phyloP scores from a whole-genome alignment of 495 filamentous ascomycete species.

The Aspergillus ellipticus region DNA sequence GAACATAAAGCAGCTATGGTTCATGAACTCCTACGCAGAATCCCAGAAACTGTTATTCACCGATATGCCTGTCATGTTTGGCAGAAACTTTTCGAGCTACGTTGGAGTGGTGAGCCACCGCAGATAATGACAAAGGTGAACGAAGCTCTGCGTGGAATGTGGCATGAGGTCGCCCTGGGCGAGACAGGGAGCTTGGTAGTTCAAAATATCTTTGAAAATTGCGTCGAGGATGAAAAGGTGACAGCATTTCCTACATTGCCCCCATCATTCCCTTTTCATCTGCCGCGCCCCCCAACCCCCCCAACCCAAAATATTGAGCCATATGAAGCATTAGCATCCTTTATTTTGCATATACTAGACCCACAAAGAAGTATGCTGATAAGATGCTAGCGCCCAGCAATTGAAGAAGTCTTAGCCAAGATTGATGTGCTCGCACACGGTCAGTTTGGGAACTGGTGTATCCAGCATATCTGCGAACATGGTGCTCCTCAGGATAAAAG shows the following conservation, averaged over 20 bases:
- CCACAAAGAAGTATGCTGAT: constrained; percentile 32
- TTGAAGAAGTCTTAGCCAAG: constrained; percentile 89
- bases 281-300: neutral
- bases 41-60: constrained; percentile 97
- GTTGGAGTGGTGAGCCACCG: constrained; percentile 90
- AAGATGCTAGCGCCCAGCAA: constrained; percentile 73
- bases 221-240: constrained; percentile 97
- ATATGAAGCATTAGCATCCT: neutral
- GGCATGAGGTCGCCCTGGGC: constrained; percentile 95
- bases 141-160: constrained; percentile 91
- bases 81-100: constrained; percentile 99
- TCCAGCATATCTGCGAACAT: constrained; percentile 98
- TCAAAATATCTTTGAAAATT: constrained; percentile 99
- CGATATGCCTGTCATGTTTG: constrained; percentile 98
- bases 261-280: neutral
- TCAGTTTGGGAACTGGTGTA: constrained; percentile 99
- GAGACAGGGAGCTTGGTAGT: constrained; percentile 97
- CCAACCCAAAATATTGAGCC: neutral
- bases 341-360: neutral
- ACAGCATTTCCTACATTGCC: constrained; percentile 9
- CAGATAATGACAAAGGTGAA: constrained; percentile 99
- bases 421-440: constrained; percentile 95
- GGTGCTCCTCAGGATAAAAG: constrained; percentile 87
- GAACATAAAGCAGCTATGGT: constrained; percentile 99
- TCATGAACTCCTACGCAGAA: constrained; percentile 88